Evolutionary conservation across 208 protist genomes (phyloP).

Genomic region (Spongospora subterranea): DNA sequence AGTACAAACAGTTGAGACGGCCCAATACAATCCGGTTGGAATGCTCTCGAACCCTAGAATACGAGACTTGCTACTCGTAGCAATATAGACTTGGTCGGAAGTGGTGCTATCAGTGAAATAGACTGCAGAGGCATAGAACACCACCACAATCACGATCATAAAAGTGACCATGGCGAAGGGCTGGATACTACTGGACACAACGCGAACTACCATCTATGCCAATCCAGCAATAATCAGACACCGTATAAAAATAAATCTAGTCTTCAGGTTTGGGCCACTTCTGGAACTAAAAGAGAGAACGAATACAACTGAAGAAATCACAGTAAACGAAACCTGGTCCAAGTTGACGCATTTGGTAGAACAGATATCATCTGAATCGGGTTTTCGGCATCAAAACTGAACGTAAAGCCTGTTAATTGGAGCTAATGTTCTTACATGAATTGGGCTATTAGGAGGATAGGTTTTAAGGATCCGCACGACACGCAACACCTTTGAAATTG

Average conservation of each 20-base stretch:
- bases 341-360: too few relatives aligned
- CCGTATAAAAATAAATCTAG: background rate
- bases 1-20: conserved; percentile 18
- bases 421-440: too few relatives aligned
- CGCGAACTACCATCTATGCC: conserved; percentile 1
- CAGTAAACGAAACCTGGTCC: too few relatives aligned
- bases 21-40: conserved; percentile 4
- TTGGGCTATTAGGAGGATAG: too few relatives aligned
- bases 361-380: too few relatives aligned
- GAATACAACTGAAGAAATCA: too few relatives aligned
- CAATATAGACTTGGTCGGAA: background rate
- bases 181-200: background rate
- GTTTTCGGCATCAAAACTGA: too few relatives aligned
- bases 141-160: background rate
- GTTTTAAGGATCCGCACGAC: background rate
- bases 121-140: background rate
- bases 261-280: background rate
- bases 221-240: background rate
- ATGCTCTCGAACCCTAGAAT: background rate
- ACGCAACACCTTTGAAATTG: background rate
- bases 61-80: background rate
- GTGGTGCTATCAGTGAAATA: conserved; percentile 14
- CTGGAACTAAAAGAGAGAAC: too few relatives aligned
- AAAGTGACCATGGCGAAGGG: conserved; percentile 35
- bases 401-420: too few relatives aligned